A percentile compares a stretch with the other conserved stretches of the same genome.
Conservation (phyloP, 352 stramenopile genomes). For the Phytophthora cryptogea region DNA sequence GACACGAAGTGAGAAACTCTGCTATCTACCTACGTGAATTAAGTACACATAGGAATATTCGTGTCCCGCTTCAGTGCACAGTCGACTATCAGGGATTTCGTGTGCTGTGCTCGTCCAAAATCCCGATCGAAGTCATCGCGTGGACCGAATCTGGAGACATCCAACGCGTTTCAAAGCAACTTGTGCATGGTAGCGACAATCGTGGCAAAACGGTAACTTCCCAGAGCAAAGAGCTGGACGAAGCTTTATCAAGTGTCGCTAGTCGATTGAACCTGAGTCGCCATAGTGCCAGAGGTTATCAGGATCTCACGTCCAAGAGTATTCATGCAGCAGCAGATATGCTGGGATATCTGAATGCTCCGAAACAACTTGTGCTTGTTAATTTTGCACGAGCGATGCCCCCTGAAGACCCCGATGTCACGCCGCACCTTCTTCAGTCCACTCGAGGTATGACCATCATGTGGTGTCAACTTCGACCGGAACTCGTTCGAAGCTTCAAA, state of each 20-base stretch:
- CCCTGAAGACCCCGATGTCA: constrained; percentile 84
- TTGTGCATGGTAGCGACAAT: constrained; percentile 89
- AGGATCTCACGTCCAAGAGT: constrained; percentile 88
- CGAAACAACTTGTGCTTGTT: constrained; percentile 69
- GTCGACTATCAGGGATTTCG: constrained; percentile 91
- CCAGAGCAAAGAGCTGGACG: constrained; percentile 81
- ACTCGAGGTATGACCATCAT: constrained; percentile 90
- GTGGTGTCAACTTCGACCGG: constrained; percentile 91
- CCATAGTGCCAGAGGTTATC: constrained; percentile 82
- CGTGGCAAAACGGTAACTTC: constrained; percentile 80
- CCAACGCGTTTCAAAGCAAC: constrained; percentile 68
- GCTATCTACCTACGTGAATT: constrained; percentile 72
- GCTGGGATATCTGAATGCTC: constrained; percentile 66
- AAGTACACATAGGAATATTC: constrained; percentile 37
- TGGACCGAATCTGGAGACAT: constrained; percentile 71
- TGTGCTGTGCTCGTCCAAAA: constrained; percentile 83
- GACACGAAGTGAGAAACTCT: constrained; percentile 83
- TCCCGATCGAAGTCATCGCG: constrained; percentile 75
- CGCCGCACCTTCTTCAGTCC: constrained; percentile 71
- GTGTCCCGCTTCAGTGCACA: constrained; percentile 75
- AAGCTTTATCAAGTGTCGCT: constrained; percentile 60
- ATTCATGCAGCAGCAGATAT: constrained; percentile 84
- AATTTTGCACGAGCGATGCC: constrained; percentile 90
- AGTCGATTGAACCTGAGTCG: constrained; percentile 80
- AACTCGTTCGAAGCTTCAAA: constrained; percentile 65